Conservation (phyloP, 148 eudicot species). For the Tetragonia tetragonoides region DNA sequence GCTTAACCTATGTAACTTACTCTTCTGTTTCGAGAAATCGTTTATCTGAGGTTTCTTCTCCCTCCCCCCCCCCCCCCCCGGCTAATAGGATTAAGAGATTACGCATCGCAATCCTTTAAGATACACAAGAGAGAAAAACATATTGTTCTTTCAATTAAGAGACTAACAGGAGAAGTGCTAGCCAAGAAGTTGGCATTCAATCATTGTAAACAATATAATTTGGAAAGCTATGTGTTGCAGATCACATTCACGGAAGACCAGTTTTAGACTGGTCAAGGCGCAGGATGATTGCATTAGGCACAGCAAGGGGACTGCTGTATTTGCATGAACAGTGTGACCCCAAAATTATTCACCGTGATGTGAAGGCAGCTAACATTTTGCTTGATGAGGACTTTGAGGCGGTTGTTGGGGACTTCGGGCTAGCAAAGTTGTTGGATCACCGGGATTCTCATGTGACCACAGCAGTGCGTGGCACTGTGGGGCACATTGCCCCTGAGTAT, state of each 20-base stretch:
- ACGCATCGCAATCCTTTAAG: too few relatives aligned
- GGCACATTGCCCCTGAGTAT: constrained; percentile 96
- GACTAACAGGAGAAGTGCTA: too few relatives aligned
- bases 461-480: constrained; percentile 91
- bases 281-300: constrained; percentile 79
- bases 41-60: too few relatives aligned
- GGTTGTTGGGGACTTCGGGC: constrained; percentile 94
- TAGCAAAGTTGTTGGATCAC: constrained; percentile 89
- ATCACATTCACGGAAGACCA: constrained; percentile 61
- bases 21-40: too few relatives aligned
- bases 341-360: constrained; percentile 89
- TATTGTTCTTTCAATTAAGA: too few relatives aligned
- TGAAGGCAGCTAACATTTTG: constrained; percentile 90
- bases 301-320: constrained; percentile 83
- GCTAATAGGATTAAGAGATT: neutral
- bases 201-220: neutral
- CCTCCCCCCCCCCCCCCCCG: too few relatives aligned
- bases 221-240: constrained; percentile 30
- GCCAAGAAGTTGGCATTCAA: too few relatives aligned
- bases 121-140: neutral
- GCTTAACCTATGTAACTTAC: neutral
- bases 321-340: constrained; percentile 30
- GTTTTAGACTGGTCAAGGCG: constrained; percentile 84
- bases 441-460: constrained; percentile 88
- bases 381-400: constrained; percentile 93